A percentile compares a stretch with the other conserved stretches of the same genome.
phyloP scores from a whole-genome alignment of 208 protist species.

The Leishmania turanica region DNA sequence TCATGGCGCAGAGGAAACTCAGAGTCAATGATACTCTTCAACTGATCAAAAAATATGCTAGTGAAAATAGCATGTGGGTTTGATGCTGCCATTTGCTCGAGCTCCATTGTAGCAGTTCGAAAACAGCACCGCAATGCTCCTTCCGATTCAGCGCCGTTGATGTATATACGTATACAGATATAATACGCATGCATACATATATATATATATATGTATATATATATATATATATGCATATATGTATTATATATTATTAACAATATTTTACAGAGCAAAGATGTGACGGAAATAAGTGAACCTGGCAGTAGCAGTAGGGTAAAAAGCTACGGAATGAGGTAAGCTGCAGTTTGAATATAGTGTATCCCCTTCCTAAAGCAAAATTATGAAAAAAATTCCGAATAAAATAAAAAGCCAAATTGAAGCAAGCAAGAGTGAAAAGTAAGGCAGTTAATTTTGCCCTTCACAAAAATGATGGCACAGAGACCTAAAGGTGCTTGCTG shows the following conservation, averaged over 20 bases:
- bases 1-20: conserved; percentile 56
- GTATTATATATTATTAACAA: too few species aligned
- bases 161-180: neutral
- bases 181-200: neutral
- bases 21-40: conserved; percentile 32
- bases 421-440: neutral
- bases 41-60: conserved; percentile 15
- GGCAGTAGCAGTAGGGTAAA: neutral
- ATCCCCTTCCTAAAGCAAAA: neutral
- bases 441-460: neutral
- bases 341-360: neutral
- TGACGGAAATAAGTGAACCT: neutral
- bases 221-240: neutral
- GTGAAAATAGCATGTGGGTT: conserved; percentile 3
- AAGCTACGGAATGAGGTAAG: neutral
- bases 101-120: neutral
- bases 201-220: neutral
- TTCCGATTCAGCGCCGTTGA: neutral
- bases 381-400: neutral
- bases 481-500: neutral
- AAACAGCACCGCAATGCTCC: neutral
- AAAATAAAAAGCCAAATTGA: neutral
- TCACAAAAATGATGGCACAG: neutral
- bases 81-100: neutral
- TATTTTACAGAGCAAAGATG: neutral